phyloP scores from a whole-genome alignment of 176 grass and related monocot genomes.

The Ananas comosus region DNA sequence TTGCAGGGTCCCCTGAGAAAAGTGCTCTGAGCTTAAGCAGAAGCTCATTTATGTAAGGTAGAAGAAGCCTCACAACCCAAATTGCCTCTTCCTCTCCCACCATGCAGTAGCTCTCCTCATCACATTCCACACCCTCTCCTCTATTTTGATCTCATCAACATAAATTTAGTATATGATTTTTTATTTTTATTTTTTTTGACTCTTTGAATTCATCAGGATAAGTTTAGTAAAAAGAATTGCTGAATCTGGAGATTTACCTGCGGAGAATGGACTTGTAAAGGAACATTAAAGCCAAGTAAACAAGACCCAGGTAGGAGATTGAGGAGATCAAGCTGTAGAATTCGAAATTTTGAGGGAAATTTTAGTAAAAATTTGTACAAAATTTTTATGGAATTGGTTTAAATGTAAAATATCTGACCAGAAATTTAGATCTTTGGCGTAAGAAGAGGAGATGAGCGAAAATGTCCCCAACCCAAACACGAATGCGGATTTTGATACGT shows the following conservation, averaged over 20 bases:
- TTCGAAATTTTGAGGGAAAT: not conserved
- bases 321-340: constrained; percentile 61
- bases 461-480: constrained; percentile 92
- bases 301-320: constrained; percentile 66
- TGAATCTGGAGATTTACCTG: constrained; percentile 34
- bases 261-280: constrained; percentile 63
- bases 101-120: constrained; percentile 22
- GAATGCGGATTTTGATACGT: constrained; percentile 79
- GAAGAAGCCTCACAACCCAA: constrained; percentile 64
- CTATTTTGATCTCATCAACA: constrained; percentile 21
- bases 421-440: constrained; percentile 76
- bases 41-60: constrained; percentile 90
- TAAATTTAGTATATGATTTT: no score
- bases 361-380: not conserved
- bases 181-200: no score
- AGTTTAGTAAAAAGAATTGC: no score
- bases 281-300: constrained; percentile 79
- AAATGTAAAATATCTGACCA: constrained; percentile 31
- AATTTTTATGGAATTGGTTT: not conserved
- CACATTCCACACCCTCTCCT: constrained; percentile 40
- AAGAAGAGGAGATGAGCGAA: constrained; percentile 73
- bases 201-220: not conserved
- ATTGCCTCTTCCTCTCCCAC: constrained; percentile 93
- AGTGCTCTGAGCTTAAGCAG: constrained; percentile 55
- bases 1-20: constrained; percentile 85